Base-by-base conservation (phyloP, 2,329 filamentous ascomycete genomes). In the Pseudopithomyces chartarum region DNA sequence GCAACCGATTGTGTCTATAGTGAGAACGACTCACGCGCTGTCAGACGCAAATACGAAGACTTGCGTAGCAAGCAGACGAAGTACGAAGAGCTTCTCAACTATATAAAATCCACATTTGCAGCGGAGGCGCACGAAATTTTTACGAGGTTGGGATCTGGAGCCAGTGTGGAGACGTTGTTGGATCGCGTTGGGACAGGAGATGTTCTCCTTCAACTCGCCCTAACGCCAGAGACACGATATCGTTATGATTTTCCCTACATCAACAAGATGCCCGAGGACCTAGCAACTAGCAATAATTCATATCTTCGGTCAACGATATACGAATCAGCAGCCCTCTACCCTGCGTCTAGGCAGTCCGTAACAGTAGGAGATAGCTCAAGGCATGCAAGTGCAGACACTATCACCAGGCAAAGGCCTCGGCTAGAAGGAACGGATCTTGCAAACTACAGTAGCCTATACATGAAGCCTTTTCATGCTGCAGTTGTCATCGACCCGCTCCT, bases 201-300 rank as follows among this genome's bases (percentile, higher is more conserved):
- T 11, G 42, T 67, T 11, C 26, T 65, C 3, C 40, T 63, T 29
- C 54, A 64, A 44, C 53, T 62, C 10, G 52, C 51, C 5, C 11
- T 65, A 12, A 43, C 48, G 5, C 62, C 63, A 4, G 58, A 66
- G 38, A 42, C 60, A 15, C 48, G 52, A 13, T 48, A 49, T 17
- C 60, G 57, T 47, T 67, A 62, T 34, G 55, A 62, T 12, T 59
- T 66, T 34, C 64, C 59, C n/a, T 63, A 59, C 19, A 26, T 46
- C 11, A 38, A 49, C 15, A 45, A 20, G 7, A 58, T 64, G 34
- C 58, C 62, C 6, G 12, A 34, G 26, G 39, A n/a, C 23, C 48
- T 61, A 8, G n/a, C n/a, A n/a, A 23, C 36, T 19, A 22, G 17
- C 23, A 55, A 56, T 10, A 61, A 60, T 29, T 15, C 42, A 23